Evolutionary conservation across 192 early-diverging fungal species (phyloP).

Genomic region (Backusella parvicylindrica): DNA sequence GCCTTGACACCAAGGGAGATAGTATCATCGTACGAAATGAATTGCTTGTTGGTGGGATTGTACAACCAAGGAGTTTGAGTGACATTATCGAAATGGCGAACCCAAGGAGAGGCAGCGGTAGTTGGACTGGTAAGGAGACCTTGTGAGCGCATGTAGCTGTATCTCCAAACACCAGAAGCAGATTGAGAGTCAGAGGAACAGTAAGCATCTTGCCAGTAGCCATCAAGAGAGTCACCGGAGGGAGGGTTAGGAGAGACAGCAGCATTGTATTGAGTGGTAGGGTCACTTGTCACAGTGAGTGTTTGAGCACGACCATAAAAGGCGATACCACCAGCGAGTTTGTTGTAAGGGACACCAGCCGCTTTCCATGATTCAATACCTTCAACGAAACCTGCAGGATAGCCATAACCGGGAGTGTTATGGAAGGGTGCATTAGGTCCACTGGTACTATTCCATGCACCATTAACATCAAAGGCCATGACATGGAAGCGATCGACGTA

Average conservation of each 20-base stretch:
- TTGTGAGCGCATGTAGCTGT: conserved; percentile 11
- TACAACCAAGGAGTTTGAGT: conserved; percentile 73
- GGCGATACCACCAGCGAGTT: conserved; percentile 58
- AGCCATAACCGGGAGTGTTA: conserved; percentile 27
- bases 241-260: conserved; percentile 25
- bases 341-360: conserved; percentile 53
- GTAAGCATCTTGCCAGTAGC: conserved; percentile 48
- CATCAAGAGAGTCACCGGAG: conserved; percentile 53
- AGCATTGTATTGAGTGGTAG: not conserved
- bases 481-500: conserved; percentile 64
- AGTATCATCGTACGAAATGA: conserved; percentile 71
- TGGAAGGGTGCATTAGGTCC: conserved; percentile 49
- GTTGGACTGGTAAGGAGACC: conserved; percentile 45
- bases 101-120: conserved; percentile 58
- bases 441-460: conserved; percentile 51
- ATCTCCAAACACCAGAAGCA: conserved; percentile 46
- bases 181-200: conserved; percentile 37
- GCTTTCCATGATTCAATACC: conserved; percentile 54
- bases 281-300: conserved; percentile 23
- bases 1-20: conserved; percentile 56
- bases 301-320: conserved; percentile 56
- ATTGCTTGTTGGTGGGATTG: conserved; percentile 51
- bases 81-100: conserved; percentile 57
- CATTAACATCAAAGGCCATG: conserved; percentile 67
- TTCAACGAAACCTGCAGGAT: conserved; percentile 37